These are phyloP conservation scores for Boechera stricta DNA, from an alignment of 345 rosid genomes.

Conservation along the genomic window DNA sequence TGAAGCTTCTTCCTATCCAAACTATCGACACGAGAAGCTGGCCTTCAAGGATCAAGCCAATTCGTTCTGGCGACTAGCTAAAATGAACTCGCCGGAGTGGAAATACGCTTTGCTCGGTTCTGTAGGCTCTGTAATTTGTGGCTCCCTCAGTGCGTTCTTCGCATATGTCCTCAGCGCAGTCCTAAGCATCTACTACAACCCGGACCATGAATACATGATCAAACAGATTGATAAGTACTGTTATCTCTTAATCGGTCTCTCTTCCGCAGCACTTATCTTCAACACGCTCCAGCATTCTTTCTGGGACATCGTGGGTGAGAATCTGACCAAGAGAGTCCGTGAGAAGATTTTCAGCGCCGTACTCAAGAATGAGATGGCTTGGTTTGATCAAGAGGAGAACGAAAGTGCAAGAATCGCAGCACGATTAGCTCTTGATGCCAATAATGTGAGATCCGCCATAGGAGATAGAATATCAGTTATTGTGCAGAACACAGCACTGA, in stretches of 20 bases:
- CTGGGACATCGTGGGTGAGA: slow-evolving; percentile 99
- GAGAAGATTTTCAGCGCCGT: slow-evolving; percentile 92
- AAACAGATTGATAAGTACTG: slow-evolving; percentile 87
- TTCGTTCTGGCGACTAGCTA: slow-evolving; percentile 95
- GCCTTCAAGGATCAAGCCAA: slow-evolving; percentile 96
- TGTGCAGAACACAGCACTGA: slow-evolving; percentile 91
- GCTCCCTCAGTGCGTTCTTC: slow-evolving; percentile 93
- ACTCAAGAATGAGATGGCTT: slow-evolving; percentile 93
- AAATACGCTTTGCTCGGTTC: slow-evolving; percentile 88
- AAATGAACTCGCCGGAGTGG: slow-evolving; percentile 99
- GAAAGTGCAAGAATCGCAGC: slow-evolving; percentile 94
- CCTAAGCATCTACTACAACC: slow-evolving; percentile 88
- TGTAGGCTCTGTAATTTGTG: slow-evolving; percentile 84
- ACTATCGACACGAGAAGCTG: slow-evolving; percentile 80
- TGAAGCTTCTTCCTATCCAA: slow-evolving; percentile 70
- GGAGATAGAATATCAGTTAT: slow-evolving; percentile 96
- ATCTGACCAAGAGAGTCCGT: slow-evolving; percentile 92
- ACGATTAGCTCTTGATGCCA: slow-evolving; percentile 93
- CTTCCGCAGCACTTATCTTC: slow-evolving; percentile 91
- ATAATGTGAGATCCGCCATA: slow-evolving; percentile 95
- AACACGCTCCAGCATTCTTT: slow-evolving; percentile 95
- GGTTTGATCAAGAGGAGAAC: slow-evolving; percentile 98
- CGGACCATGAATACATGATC: slow-evolving; percentile 82
- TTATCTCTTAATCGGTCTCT: slow-evolving; percentile 88
- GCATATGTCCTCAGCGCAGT: slow-evolving; percentile 97